Evolutionary conservation across 1,139 yeast genomes (phyloP).

Genomic region (Taphrina confusa): DNA sequence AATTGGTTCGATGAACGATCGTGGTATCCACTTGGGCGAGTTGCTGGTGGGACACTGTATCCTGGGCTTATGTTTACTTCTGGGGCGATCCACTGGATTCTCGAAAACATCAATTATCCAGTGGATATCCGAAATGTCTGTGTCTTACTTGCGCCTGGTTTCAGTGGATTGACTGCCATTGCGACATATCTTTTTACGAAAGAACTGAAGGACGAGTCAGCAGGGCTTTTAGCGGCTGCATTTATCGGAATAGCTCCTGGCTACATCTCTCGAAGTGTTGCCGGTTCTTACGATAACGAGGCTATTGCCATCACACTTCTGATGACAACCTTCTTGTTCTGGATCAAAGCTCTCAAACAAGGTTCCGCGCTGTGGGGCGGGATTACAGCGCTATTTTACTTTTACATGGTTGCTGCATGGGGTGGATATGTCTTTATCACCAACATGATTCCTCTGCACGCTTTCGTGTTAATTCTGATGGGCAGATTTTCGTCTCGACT

Average conservation of each 20-base stretch:
- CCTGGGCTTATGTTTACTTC: conserved; percentile 99
- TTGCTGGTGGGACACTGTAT: conserved; percentile 96
- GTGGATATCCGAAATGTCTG: conserved; percentile 93
- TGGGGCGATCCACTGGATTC: conserved; percentile 77
- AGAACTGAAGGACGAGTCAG: conserved; percentile 86
- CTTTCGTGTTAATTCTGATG: conserved; percentile 86
- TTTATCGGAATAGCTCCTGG: conserved; percentile 99
- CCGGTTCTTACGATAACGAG: conserved; percentile 98
- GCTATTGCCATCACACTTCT: conserved; percentile 96
- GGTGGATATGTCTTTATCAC: conserved; percentile 95
- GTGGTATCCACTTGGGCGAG: conserved; percentile 99
- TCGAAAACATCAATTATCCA: conserved; percentile 70
- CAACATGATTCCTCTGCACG: conserved; percentile 93
- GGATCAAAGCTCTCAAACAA: conserved; percentile 90
- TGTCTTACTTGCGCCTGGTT: conserved; percentile 95
- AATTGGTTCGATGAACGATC: conserved; percentile 99
- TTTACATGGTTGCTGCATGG: conserved; percentile 99
- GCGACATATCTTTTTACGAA: conserved; percentile 86
- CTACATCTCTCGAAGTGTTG: conserved; percentile 95
- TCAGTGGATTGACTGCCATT: conserved; percentile 88
- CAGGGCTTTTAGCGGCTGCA: conserved; percentile 88
- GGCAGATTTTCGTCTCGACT: conserved; percentile 84
- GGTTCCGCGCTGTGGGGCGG: conserved; percentile 88
- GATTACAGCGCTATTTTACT: conserved; percentile 82
- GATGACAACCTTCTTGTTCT: conserved; percentile 91